Base-by-base conservation (phyloP, 345 rosid species). In the Boechera retrofracta region DNA sequence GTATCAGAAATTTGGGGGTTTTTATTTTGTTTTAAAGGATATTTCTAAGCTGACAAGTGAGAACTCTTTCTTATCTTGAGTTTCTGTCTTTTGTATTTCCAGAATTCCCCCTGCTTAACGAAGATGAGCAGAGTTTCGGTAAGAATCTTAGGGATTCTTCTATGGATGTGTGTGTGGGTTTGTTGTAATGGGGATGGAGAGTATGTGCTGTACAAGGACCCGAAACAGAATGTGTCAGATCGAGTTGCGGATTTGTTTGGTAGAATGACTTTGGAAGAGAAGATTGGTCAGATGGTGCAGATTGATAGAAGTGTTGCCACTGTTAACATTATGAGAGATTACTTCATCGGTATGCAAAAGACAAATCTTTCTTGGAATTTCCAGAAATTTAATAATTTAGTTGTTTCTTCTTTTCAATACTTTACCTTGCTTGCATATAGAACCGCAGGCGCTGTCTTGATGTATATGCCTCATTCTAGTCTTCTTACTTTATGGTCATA, bases 201-300 rank as follows among this genome's bases (percentile, higher is more conserved):
- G 56, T 83, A 84, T 83, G 59, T 77, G 0, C 32, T 64, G 35
- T 87, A 85, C 83, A 87, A 83, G 52, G 90, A 87, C 55, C 85
- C 87, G 7, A 80, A 83, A 39, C 87, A 78, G 69, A 80, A 76
- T 6, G 82, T 78, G 11, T 71, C 77, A n/a, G 81, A 58, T 57
- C 81, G 90, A 57, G 76, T 85, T 55, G 57, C 60, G 39, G 88
- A 87, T 76, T 77, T 87, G 44, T 49, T 83, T 18, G 57, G 78
- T 76, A 72, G 78, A 72, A 87, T 87, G 90, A 82, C 87, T 15
- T 45, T 87, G 10, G 83, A 82, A 29, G 88, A 87, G 81, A 87
- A 87, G 85, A 85, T 87, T 74, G 88, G 87, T 41, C 90, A 87
- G 79, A 85, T 87, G 90, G 80, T 77, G 29, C 90, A 87, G 77